These are phyloP conservation scores for Claviceps pusilla DNA, from an alignment of 2,329 filamentous ascomycete genomes.

Conservation along the genomic window DNA sequence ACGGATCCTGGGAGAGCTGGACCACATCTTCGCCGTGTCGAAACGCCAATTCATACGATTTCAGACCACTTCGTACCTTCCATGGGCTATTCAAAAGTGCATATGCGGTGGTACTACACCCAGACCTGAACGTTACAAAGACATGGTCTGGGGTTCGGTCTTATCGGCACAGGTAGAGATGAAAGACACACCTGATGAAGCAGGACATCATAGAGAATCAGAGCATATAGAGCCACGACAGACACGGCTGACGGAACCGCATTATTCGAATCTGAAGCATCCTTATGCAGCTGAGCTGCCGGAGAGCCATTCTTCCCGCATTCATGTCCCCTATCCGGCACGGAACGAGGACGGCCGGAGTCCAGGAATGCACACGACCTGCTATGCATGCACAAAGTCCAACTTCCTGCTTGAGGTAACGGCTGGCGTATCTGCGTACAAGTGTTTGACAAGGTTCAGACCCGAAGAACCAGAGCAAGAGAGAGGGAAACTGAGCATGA, in stretches of 20 bases:
- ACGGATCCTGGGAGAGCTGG: conserved; percentile 25
- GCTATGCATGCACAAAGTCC: not conserved
- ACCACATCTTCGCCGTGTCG: conserved; percentile 22
- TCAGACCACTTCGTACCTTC: conserved; percentile 20
- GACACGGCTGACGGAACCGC: not conserved
- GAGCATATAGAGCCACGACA: not conserved
- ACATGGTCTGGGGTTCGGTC: conserved; percentile 16
- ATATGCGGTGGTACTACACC: conserved; percentile 9
- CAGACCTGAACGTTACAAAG: conserved; percentile 19
- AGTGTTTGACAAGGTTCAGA: not conserved
- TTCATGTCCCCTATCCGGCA: not conserved
- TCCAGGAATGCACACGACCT: not conserved
- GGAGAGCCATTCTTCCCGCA: not conserved
- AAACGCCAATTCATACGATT: conserved; percentile 25
- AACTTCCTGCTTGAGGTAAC: not conserved
- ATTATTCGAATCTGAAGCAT: not conserved
- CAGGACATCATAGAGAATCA: not conserved
- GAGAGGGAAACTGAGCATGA: not conserved
- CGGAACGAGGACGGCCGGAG: not conserved
- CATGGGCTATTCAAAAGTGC: conserved; percentile 19
- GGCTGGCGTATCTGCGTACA: not conserved
- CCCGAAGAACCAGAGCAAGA: too few relatives aligned
- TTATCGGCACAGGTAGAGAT: conserved; percentile 1
- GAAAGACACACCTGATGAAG: not conserved
- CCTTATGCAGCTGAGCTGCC: not conserved